Base-by-base conservation (phyloP, 78 protist genomes). In the Speleostelium caveatum region DNA sequence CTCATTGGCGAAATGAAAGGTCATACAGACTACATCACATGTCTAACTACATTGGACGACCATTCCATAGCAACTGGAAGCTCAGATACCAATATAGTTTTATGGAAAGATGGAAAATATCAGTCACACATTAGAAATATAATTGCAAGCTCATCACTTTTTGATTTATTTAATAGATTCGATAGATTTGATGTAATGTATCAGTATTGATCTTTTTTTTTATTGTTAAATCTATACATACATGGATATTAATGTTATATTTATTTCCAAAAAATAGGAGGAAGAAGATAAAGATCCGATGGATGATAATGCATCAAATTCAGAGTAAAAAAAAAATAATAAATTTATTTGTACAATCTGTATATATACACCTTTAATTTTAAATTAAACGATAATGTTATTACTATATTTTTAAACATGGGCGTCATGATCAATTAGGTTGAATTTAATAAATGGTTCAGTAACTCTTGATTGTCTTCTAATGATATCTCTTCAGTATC, bases 51-150 rank as follows among this genome's bases (percentile, higher is more conserved):
- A 21, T 32, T 83, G 8, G 75, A 65, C 30, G 91, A 83, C 26
- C 59, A 69, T 41, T 51, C 80, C 19, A 83, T 83, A 41, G 91
- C 91, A 3, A 83, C 91, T 19, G 91, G 91, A 30, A 60, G 79
- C 10, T 69, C 68, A 12, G 91, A 83, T 60, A 24, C 55, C 12
- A 35, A 42, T n/a, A 69, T 83, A 2, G 59, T 83, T 17, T 45
- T 83, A 19, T 83, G 91, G 91, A 83, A 83, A 32, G 91, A 83
- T 59, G 91, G 91, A 14, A 83, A 69, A 69, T 32, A 59, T 41
- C 91, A 83, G 59, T 49, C 91, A 28, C 42, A 42, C 6, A 83
- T 53, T 24, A 83, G 91, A 69, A 83, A 75, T 60, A 39, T 49
- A 3, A 2, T 73, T 1, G 79, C 63, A 3, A 60, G 79, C 21